Percentiles rank a stretch among this genome's conserved stretches.
phyloP scores from a whole-genome alignment of 768 basidiomycete species.

The Rhodotorula graminis region DNA sequence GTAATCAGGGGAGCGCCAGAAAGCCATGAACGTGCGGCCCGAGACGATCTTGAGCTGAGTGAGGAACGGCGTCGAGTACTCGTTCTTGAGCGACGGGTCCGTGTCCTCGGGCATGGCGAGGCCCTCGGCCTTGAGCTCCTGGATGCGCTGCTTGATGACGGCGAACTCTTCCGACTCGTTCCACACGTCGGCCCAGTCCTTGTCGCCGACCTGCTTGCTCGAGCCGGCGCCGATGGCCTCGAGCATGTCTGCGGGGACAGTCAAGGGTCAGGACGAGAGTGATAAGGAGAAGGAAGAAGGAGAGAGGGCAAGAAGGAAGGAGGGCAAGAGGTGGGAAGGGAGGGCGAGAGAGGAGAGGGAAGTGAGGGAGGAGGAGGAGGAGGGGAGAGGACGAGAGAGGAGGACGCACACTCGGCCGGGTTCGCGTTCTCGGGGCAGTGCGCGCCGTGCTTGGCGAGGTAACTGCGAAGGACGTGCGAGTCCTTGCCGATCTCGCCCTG shows the following conservation, averaged over 20 bases:
- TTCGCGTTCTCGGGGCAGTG: conserved; percentile 70
- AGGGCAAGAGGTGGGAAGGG: too few species aligned
- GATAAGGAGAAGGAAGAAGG: too few species aligned
- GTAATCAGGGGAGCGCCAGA: conserved; percentile 82
- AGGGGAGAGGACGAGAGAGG: too few species aligned
- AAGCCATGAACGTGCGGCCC: conserved; percentile 61
- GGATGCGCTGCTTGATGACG: conserved; percentile 55
- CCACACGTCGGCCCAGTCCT: conserved; percentile 65
- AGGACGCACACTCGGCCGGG: conserved; percentile 56
- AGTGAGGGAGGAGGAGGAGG: too few species aligned
- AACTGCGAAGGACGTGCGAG: conserved; percentile 62
- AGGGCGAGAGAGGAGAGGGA: too few species aligned
- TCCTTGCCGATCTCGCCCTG: conserved; percentile 81
- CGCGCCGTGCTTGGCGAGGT: conserved; percentile 72
- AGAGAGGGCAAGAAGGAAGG: too few species aligned
- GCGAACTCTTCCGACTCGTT: conserved; percentile 55
- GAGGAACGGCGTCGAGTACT: conserved; percentile 65
- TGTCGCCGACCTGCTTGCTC: conserved; percentile 53
- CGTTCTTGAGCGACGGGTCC: conserved; percentile 47
- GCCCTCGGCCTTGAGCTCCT: conserved; percentile 52
- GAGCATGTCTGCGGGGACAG: conserved; percentile 46
- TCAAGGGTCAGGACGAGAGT: too few species aligned
- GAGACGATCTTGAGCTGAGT: conserved; percentile 69
- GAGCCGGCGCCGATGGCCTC: conserved; percentile 81
- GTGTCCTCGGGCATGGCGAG: conserved; percentile 51